phyloP scores from a whole-genome alignment of 2,329 filamentous ascomycete species.

The Lithohypha guttulata region DNA sequence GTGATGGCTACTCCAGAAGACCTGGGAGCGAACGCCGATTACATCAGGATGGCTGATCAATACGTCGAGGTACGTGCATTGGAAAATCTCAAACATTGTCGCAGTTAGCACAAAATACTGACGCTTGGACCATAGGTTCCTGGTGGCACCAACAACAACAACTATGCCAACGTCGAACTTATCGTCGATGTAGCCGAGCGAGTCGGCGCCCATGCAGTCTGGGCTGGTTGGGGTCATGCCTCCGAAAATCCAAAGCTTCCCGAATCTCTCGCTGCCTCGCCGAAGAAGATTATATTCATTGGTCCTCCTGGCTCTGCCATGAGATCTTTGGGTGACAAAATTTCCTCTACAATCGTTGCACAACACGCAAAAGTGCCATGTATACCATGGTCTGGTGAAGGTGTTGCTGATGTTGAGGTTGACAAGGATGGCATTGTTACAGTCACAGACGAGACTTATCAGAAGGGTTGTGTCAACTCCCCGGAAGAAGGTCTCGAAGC shows the following conservation, averaged over 20 bases:
- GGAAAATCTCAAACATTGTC: not conserved
- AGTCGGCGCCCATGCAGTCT: conserved; percentile 96
- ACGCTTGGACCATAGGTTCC: conserved; percentile 50
- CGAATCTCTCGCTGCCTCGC: conserved; percentile 87
- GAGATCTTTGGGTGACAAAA: conserved; percentile 98
- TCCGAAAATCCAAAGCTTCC: conserved; percentile 98
- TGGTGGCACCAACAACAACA: conserved; percentile 99
- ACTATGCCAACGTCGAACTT: conserved; percentile 98
- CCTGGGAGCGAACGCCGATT: conserved; percentile 93
- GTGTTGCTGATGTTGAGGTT: conserved; percentile 68
- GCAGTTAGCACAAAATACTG: not conserved
- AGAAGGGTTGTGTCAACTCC: conserved; percentile 79
- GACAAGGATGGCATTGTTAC: conserved; percentile 83
- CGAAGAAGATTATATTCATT: conserved; percentile 98
- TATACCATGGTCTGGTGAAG: conserved; percentile 98
- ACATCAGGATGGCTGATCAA: conserved; percentile 98
- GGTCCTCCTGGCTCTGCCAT: conserved; percentile 95
- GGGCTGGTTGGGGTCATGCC: conserved; percentile 98
- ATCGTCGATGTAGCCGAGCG: conserved; percentile 98
- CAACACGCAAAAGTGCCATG: conserved; percentile 94
- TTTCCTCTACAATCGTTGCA: conserved; percentile 97
- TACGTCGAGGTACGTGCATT: conserved; percentile 65
- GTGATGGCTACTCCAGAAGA: conserved; percentile 99
- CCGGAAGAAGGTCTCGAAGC: conserved; percentile 82
- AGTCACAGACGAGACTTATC: conserved; percentile 73